Evolutionary conservation across 1,139 yeast genomes (phyloP).

Genomic region (Saccharomyces hybrid): DNA sequence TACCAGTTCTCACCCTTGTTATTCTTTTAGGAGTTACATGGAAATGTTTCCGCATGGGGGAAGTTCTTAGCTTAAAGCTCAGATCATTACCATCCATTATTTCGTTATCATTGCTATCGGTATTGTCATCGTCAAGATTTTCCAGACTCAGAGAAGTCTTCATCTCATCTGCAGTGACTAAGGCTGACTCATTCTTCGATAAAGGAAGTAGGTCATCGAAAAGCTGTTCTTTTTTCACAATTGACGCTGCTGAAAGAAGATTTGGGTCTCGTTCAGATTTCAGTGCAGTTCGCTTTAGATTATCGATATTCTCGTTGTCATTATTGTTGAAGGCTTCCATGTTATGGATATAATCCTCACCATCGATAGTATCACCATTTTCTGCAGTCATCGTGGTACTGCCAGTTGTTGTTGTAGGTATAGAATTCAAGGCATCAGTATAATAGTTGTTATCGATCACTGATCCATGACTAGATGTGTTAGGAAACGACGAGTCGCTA

Average conservation of each 20-base stretch:
- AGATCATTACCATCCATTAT: neutral
- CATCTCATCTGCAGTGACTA: neutral
- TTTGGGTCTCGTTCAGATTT: neutral
- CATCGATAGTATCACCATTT: neutral
- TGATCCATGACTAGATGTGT: neutral
- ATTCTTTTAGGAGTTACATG: conserved; percentile 14
- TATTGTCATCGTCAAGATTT: neutral
- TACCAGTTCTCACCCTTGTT: conserved; percentile 28
- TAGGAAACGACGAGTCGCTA: neutral
- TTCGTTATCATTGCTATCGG: neutral
- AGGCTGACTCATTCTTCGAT: neutral
- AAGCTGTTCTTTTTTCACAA: neutral
- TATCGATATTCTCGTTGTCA: conserved; percentile 5
- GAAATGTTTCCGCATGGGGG: neutral
- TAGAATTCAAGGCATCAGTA: neutral
- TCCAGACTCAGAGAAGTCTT: neutral
- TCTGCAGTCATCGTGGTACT: neutral
- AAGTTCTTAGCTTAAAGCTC: neutral
- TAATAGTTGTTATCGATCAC: neutral
- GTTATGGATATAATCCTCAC: neutral
- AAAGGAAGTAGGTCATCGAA: neutral
- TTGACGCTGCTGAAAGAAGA: neutral
- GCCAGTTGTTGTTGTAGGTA: neutral
- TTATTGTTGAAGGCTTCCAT: conserved; percentile 1
- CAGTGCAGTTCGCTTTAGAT: conserved; percentile 1